Evolutionary conservation across 1,284 basidiomycete genomes (phyloP), one percentile per base, ranked within the genome.

Genomic region (Boletus sp.): DNA sequence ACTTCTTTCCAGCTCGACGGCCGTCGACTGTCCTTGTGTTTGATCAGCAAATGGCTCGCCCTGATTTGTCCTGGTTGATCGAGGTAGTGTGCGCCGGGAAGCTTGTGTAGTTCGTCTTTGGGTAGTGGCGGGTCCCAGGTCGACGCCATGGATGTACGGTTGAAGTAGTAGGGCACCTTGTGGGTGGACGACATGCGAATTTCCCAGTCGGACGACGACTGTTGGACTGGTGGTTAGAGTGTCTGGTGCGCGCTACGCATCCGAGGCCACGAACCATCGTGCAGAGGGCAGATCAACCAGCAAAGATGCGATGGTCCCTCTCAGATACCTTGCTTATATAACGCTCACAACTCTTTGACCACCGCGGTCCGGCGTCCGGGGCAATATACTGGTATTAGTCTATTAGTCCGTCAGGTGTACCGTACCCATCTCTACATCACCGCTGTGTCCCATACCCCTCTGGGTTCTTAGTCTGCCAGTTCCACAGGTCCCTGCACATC

Each of bases 1-100:
- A 91, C 92, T 75, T 93, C 85, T 67, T 91, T 91, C 93, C 94
- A 96, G 63, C 88, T 91, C 46, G 87, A 82, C 5, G 96, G 91
- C 44, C 94, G 74, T 50, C 96, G 76, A 65, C 91, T 94, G 12
- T 80, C 90, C 22, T 71, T 72, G 69, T 98, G 94, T 73, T 99
- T 99, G 57, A 97, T 85, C 46, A 99, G 74, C 54, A 99, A 74
- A 72, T 99, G 96, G 65, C 91, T 94, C 10, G 94, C 95, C 49
- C 93, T 82, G 27, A 97, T 91, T 68, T 91, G 78, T 13, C 72
- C 77, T 51, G 53, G 62, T 49, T 84, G 69, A 41, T 81, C 71
- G 13, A 60, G 55, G 3, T 37, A 12, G 25, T 78, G 67, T 20
- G 85, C 88, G 0, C 93, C 93, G 1, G 88, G 84, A 12, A 95